Percentiles rank a stretch among this genome's conserved stretches.
These are phyloP conservation scores for Pleurotus giganteus DNA, from an alignment of 768 basidiomycete genomes.

Conservation along the genomic window DNA sequence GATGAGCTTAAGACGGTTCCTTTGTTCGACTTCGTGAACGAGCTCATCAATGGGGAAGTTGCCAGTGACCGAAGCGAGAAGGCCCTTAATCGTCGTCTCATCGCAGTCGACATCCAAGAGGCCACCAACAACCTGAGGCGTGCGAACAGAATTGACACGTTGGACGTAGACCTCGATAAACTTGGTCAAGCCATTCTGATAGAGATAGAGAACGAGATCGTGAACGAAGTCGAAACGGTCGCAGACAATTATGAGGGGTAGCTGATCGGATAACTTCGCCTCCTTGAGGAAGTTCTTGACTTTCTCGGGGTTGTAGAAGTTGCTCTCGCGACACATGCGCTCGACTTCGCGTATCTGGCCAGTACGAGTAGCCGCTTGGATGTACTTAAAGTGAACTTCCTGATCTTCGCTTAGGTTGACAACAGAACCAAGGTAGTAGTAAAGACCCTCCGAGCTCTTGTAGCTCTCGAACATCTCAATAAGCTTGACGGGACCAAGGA, in stretches of 20 bases:
- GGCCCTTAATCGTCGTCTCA: constrained; percentile 89
- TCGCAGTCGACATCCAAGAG: constrained; percentile 98
- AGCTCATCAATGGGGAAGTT: constrained; percentile 98
- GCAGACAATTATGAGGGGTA: constrained; percentile 99
- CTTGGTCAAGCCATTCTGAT: constrained; percentile 94
- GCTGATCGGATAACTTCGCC: constrained; percentile 92
- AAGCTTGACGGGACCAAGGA: constrained; percentile 93
- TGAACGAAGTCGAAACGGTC: constrained; percentile 99
- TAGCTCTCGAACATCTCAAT: constrained; percentile 98
- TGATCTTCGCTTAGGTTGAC: constrained; percentile 96
- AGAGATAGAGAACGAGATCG: constrained; percentile 96
- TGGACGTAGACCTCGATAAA: constrained; percentile 99
- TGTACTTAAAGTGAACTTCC: constrained; percentile 99
- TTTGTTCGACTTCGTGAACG: constrained; percentile 93
- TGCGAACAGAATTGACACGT: constrained; percentile 94
- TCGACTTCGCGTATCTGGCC: constrained; percentile 99
- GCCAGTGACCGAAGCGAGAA: constrained; percentile 93
- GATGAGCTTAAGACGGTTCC: constrained; percentile 95
- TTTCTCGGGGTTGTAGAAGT: constrained; percentile 98
- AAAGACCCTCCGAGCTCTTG: constrained; percentile 97
- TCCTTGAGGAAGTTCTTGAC: constrained; percentile 99
- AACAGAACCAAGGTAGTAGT: constrained; percentile 97
- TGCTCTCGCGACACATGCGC: constrained; percentile 96
- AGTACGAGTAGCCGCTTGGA: constrained; percentile 96
- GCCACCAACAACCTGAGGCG: constrained; percentile 96